Evolutionary conservation across 2,329 filamentous ascomycete species (phyloP).

Genomic region (Cercospora zeina): DNA sequence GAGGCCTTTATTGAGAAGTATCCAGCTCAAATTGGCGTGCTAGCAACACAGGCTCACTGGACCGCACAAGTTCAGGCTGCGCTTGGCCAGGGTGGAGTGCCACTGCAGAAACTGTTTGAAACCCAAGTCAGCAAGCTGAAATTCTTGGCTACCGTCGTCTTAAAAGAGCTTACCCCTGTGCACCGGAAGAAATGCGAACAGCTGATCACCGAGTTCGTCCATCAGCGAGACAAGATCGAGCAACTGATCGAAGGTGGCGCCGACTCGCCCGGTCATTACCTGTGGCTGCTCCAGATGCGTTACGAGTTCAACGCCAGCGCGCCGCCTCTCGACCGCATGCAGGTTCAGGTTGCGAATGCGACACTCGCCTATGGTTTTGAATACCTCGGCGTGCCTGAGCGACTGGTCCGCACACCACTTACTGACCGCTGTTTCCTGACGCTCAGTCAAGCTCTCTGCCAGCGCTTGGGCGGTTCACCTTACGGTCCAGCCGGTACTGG

Average conservation of each 20-base stretch:
- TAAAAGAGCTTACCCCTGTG: constrained; percentile 83
- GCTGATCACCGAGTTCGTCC: constrained; percentile 97
- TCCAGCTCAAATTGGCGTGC: constrained; percentile 91
- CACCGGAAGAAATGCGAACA: constrained; percentile 96
- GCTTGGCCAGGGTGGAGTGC: constrained; percentile 69
- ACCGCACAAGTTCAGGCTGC: constrained; percentile 81
- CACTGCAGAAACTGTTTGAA: constrained; percentile 70
- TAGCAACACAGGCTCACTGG: constrained; percentile 93
- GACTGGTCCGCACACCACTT: constrained; percentile 91
- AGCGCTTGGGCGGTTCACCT: constrained; percentile 91
- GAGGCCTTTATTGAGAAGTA: constrained; percentile 79
- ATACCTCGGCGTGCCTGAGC: constrained; percentile 93
- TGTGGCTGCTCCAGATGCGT: constrained; percentile 96
- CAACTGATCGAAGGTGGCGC: constrained; percentile 78
- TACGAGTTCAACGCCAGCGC: constrained; percentile 83
- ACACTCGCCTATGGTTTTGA: constrained; percentile 96
- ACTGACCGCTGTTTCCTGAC: constrained; percentile 99
- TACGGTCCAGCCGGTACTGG: constrained; percentile 97
- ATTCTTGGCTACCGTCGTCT: constrained; percentile 81
- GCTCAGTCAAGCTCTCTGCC: constrained; percentile 90
- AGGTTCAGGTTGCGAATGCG: constrained; percentile 96
- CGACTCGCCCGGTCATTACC: constrained; percentile 72
- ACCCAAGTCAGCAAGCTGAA: constrained; percentile 82
- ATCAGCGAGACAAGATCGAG: constrained; percentile 91
- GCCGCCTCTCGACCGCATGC: constrained; percentile 77